Base-by-base conservation (phyloP, 495 filamentous ascomycete genomes). In the Penicillium coffeae region DNA sequence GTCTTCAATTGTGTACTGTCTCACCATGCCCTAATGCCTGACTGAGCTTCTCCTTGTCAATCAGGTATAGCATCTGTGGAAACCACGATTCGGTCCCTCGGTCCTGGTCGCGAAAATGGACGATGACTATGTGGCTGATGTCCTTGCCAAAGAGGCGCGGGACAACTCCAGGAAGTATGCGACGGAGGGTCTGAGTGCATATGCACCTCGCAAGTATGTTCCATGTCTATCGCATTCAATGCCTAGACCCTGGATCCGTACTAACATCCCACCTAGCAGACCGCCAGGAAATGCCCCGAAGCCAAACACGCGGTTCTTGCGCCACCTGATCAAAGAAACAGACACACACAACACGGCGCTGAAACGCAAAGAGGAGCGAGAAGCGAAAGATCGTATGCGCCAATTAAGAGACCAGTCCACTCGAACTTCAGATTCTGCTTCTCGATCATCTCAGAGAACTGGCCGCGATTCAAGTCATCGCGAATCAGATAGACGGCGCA, bases 331-430 rank as follows among this genome's bases (percentile, higher is more conserved):
- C 54, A 85, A 84, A 48, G 86, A 94, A 47, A 92, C 89, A 1
- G 87, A 93, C 50, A 88, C 55, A 43, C 93, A 98, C 66, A 98
- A 98, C 78, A 80, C 88, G 10, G 87, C 90, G 5, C 73, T 96
- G 45, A 79, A 85, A 34, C 88, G 84, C 0, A 95, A 86, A 54
- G 92, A 97, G 62, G 82, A 84, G 33, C 80, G 74, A 43, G 82
- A 85, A 34, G 68, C 79, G 51, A 59, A 83, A 73, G 71, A 75
- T 15, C 73, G 80, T 35, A 71, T 85, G 50, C 77, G 73, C 46
- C 62, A 65, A 65, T 74, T 82, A 46, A 60, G 65, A 41, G 47
- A 60, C 8, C 70, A 74, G 39, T 63, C 32, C 16, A 18, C 39
- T 16, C 9, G 27, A n/a, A 34, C 41, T 22, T 34, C 50, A 3